Conservation (phyloP, 768 basidiomycete species). For the Boletus tylopilopsis region DNA sequence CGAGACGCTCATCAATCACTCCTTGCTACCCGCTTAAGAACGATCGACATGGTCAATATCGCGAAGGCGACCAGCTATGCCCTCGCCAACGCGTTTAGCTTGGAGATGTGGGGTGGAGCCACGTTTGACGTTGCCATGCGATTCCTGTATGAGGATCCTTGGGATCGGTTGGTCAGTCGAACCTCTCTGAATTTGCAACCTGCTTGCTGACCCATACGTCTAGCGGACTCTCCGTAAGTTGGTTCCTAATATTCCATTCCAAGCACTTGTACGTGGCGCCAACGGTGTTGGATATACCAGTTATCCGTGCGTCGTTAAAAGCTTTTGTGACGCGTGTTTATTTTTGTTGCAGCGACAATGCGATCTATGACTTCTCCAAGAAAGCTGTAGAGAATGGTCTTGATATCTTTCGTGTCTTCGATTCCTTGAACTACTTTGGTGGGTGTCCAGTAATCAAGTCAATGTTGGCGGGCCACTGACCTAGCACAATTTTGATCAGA, state of each 20-base stretch:
- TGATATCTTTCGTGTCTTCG: constrained; percentile 99
- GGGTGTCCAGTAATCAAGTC: constrained; percentile 26
- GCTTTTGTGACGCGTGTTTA: constrained; percentile 2
- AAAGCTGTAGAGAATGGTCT: constrained; percentile 99
- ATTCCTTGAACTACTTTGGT: constrained; percentile 99
- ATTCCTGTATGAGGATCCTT: constrained; percentile 99
- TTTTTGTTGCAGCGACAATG: constrained; percentile 69
- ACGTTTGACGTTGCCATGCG: constrained; percentile 99
- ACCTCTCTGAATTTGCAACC: background rate
- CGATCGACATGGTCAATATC: constrained; percentile 96
- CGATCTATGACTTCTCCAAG: constrained; percentile 99
- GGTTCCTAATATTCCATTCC: constrained; percentile 98
- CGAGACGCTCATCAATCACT: constrained; percentile 98
- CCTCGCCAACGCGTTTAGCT: constrained; percentile 89
- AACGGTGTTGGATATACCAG: constrained; percentile 99
- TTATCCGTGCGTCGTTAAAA: constrained; percentile 69
- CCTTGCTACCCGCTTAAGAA: constrained; percentile 92
- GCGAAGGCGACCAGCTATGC: constrained; percentile 97
- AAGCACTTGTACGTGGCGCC: constrained; percentile 96
- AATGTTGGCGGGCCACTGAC: constrained; percentile 1
- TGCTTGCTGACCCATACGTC: constrained; percentile 11
- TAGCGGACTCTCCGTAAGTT: constrained; percentile 89
- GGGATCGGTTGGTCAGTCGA: constrained; percentile 84
- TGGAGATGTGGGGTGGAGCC: constrained; percentile 99
- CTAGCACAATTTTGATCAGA: constrained; percentile 40